Evolutionary conservation across 345 rosid genomes (phyloP), one percentile per base, ranked within the genome.

Genomic region (Anastatica hierochuntica): DNA sequence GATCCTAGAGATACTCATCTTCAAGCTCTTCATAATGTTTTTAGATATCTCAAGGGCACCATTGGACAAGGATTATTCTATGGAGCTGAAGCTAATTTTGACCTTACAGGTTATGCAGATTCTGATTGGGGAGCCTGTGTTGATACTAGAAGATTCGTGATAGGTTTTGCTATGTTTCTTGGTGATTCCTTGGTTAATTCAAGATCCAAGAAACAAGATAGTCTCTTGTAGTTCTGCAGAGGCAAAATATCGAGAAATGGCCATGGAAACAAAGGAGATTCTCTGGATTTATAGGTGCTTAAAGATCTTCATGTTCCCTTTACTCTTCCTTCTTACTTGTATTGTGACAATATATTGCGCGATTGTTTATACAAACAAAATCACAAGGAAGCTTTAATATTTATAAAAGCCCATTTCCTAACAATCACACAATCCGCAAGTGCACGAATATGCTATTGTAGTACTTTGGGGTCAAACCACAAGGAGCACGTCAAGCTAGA

Each of bases 281-380:
- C 4, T 39, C 0, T 39, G 43, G 43, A 0, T 39, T 0, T 1
- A 3, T 1, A 3, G 1, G 0, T 15, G 1, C 2, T 39, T 2
- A 15, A 3, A 1, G 12, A 8, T 39, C 21, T 15, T 16, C 6
- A 5, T 0, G 6, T 39, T 39, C 12, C 21, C 15, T 16, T 39
- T 2, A 7, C 5, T 0, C n/a, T 5, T 16, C 43, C 12, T 2
- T 11, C 21, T 8, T 17, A 39, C 0, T 3, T 39, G 0, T 16
- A 39, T 9, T 15, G 12, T 39, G 20, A 8, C 4, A 39, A 39
- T 3, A 10, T n/a, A n/a, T n/a, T n/a, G n/a, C n/a, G n/a, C n/a
- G n/a, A n/a, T n/a, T n/a, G n/a, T n/a, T n/a, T n/a, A n/a, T n/a
- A n/a, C n/a, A n/a, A n/a, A n/a, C n/a, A n/a, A n/a, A n/a, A n/a